phyloP scores from a whole-genome alignment of 2,329 filamentous ascomycete genomes.

The Grosmannia clavigera region DNA sequence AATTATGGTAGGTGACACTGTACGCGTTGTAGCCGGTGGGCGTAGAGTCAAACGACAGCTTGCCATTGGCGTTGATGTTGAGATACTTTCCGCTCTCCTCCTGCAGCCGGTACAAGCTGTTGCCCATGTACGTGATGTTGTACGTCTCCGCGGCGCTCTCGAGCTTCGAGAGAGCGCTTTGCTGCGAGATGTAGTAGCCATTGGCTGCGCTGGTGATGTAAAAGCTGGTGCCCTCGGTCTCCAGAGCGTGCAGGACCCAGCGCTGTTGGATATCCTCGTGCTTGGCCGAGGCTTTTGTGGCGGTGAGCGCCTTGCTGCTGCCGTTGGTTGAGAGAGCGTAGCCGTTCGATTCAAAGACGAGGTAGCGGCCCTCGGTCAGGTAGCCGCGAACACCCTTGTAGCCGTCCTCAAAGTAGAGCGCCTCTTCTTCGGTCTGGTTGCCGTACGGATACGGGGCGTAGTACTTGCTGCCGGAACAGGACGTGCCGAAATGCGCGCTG shows the following conservation, averaged over 20 bases:
- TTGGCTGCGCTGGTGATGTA: constrained; percentile 15
- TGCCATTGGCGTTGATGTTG: constrained; percentile 11
- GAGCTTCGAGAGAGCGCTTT: too few species aligned
- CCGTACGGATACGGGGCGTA: constrained; percentile 35
- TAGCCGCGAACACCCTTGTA: constrained; percentile 39
- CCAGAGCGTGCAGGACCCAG: constrained; percentile 33
- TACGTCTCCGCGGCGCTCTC: constrained; percentile 15
- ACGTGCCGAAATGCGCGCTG: constrained; percentile 24
- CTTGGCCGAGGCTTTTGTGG: constrained; percentile 16
- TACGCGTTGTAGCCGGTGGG: constrained; percentile 13
- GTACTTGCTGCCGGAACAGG: constrained; percentile 9
- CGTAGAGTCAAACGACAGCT: constrained; percentile 9
- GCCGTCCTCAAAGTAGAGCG: constrained; percentile 34
- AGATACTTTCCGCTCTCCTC: constrained; percentile 16
- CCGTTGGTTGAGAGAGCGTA: constrained; percentile 28
- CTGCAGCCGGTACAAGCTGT: constrained; percentile 14
- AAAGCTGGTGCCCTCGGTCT: constrained; percentile 17
- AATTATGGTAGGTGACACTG: constrained; percentile 15
- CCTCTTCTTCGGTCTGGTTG: constrained; percentile 22
- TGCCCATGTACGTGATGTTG: constrained; percentile 15
- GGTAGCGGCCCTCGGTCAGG: constrained; percentile 41
- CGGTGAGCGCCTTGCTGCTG: too few species aligned
- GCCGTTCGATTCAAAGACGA: constrained; percentile 35
- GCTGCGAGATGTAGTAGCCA: constrained; percentile 14
- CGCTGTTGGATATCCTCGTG: constrained; percentile 31